Evolutionary conservation across 305 asterid species (phyloP), one percentile per base, ranked within the genome.

Genomic region (Fraxinus platypoda): DNA sequence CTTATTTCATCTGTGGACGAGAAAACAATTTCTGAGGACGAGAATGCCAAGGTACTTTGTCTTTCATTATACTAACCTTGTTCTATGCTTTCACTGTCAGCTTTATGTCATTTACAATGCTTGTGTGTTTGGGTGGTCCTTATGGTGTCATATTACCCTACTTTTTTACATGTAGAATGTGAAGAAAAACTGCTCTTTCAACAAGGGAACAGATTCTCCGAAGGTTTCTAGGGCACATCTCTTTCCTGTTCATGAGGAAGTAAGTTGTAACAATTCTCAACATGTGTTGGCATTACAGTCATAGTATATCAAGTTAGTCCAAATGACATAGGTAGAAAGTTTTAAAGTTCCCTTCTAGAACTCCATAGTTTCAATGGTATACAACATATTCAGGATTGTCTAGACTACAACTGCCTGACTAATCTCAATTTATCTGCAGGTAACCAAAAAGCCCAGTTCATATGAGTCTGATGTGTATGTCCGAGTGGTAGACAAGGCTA

Each of bases 21-120:
- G 95, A 95, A 91, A 81, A 88, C 94, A 6, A 87, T 87, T 57
- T 82, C 92, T 12, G 98, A 92, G 89, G 97, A 93, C 41, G 95
- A 90, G 76, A 82, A 38, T 79, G 80, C 89, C 64, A 92, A 89
- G 97, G 97, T 93, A 87, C 80, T 25, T 8, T 1, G 26, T 76
- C 75, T 74, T 54, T n/a, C 15, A 78, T 13, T 17, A 72, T 37
- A 76, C 59, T 33, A 7, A 26, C 33, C 80, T 35, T 81, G 59
- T 81, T 35, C 43, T 81, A 38, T 54, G 75, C 35, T 73, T 49
- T 72, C 75, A 73, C 23, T 1, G 19, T 2, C 26, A 15, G 30
- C 74, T 37, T 70, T 70, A 70, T 70, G 75, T 30, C 75, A 43
- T 66, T 74, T 78, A 78, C 68, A 66, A 52, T 35, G 79, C 71